These are phyloP conservation scores for Cyanodermella asteris DNA, from an alignment of 2,329 filamentous ascomycete genomes.

Conservation along the genomic window DNA sequence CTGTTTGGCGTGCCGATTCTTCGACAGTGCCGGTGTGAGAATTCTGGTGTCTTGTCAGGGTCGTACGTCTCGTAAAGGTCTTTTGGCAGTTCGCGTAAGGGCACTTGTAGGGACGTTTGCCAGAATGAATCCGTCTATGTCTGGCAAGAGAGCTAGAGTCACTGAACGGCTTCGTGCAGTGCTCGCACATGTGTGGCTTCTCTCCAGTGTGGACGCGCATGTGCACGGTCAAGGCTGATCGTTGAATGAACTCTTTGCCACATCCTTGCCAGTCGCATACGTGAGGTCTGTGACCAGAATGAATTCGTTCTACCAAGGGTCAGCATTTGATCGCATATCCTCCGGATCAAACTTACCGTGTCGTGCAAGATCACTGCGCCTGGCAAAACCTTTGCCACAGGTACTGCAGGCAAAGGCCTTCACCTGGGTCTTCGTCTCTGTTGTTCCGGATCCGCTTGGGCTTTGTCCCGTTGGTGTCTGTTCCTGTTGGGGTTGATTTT, in stretches of 20 bases:
- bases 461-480: too few relatives aligned
- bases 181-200: slow-evolving; percentile 94
- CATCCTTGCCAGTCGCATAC: slow-evolving; percentile 77
- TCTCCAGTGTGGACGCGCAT: slow-evolving; percentile 90
- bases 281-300: slow-evolving; percentile 76
- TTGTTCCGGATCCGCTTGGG: too few relatives aligned
- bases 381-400: slow-evolving; percentile 77
- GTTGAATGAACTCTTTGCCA: slow-evolving; percentile 91
- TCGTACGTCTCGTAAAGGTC: slow-evolving; percentile 90
- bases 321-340: slow-evolving; percentile 1
- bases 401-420: slow-evolving; percentile 79
- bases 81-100: slow-evolving; percentile 95
- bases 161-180: slow-evolving; percentile 92
- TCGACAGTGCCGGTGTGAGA: slow-evolving; percentile 90
- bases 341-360: slow-evolving; percentile 54
- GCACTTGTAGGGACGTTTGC: slow-evolving; percentile 91
- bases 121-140: slow-evolving; percentile 85
- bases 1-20: slow-evolving; percentile 74
- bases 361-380: slow-evolving; percentile 78
- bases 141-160: slow-evolving; percentile 86
- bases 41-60: slow-evolving; percentile 84
- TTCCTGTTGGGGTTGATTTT: too few relatives aligned
- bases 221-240: slow-evolving; percentile 87
- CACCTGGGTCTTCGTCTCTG: slow-evolving; percentile 27
- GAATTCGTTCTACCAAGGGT: slow-evolving; percentile 56